These are phyloP conservation scores for Teratosphaeria gauchensis DNA, from an alignment of 2,329 filamentous ascomycete species.

Conservation along the genomic window DNA sequence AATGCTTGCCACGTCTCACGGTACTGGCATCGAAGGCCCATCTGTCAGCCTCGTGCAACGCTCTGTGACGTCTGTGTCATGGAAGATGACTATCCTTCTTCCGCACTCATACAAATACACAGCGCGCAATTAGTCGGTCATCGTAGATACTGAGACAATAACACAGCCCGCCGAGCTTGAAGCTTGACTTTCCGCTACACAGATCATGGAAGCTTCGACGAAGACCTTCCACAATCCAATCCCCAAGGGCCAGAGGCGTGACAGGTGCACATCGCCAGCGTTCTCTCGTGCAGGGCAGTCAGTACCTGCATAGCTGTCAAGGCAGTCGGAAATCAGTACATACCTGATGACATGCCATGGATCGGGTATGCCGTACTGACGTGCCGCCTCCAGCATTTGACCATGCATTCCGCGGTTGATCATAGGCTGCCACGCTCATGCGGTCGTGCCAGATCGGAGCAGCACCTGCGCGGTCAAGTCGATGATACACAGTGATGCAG, in stretches of 20 bases:
- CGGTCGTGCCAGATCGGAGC: neutral
- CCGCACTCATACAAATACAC: neutral
- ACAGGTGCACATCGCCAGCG: too few relatives aligned
- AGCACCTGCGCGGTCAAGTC: neutral
- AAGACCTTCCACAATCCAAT: neutral
- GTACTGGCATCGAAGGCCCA: neutral
- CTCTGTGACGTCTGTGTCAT: neutral
- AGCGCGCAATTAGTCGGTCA: too few relatives aligned
- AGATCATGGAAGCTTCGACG: neutral
- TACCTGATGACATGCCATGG: neutral
- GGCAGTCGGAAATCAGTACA: neutral
- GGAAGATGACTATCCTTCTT: neutral
- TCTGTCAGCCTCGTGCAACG: neutral
- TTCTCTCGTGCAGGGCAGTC: neutral
- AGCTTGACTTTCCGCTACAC: neutral
- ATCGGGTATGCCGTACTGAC: neutral
- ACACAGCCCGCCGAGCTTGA: too few relatives aligned
- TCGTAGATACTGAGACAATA: too few relatives aligned
- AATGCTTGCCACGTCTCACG: neutral
- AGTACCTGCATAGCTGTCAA: neutral
- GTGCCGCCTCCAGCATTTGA: too few relatives aligned
- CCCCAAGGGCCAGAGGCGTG: too few relatives aligned
- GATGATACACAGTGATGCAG: slow-evolving; percentile 5
- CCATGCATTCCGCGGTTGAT: neutral
- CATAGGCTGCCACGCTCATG: neutral